phyloP scores from a whole-genome alignment of 2,329 filamentous ascomycete species.

The Fusarium sulawesiense region DNA sequence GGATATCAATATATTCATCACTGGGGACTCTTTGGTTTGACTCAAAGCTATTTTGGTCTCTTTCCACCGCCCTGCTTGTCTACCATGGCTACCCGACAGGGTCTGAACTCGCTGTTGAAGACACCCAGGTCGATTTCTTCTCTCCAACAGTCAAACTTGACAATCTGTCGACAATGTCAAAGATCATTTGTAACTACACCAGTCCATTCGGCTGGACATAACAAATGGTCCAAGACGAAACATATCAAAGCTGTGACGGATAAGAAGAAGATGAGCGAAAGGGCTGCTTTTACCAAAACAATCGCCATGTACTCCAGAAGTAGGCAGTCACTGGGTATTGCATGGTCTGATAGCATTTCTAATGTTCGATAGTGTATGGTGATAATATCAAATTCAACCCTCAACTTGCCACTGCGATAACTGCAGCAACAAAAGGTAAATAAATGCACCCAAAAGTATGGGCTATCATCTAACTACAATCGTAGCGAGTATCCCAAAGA shows the following conservation, averaged over 20 bases:
- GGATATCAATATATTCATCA: neutral
- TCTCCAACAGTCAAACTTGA: conserved; percentile 18
- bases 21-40: neutral
- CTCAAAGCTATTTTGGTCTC: neutral
- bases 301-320: conserved; percentile 81
- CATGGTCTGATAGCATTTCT: conserved; percentile 17
- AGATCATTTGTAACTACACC: conserved; percentile 62
- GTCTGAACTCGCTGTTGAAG: conserved; percentile 31
- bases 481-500: conserved; percentile 81
- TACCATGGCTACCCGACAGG: conserved; percentile 33
- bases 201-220: conserved; percentile 75
- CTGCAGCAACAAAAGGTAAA: conserved; percentile 80
- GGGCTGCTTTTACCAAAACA: conserved; percentile 75
- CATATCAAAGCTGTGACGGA: conserved; percentile 94
- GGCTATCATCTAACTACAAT: neutral
- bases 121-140: conserved; percentile 14
- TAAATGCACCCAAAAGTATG: neutral
- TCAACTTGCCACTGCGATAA: conserved; percentile 77
- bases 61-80: neutral
- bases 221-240: conserved; percentile 95
- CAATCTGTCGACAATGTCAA: conserved; percentile 60
- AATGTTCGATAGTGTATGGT: conserved; percentile 71
- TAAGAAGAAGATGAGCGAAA: conserved; percentile 78
- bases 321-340: conserved; percentile 52
- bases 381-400: conserved; percentile 79